Evolutionary conservation across 306 rosid species (phyloP).

Genomic region (Luffa acutangula): DNA sequence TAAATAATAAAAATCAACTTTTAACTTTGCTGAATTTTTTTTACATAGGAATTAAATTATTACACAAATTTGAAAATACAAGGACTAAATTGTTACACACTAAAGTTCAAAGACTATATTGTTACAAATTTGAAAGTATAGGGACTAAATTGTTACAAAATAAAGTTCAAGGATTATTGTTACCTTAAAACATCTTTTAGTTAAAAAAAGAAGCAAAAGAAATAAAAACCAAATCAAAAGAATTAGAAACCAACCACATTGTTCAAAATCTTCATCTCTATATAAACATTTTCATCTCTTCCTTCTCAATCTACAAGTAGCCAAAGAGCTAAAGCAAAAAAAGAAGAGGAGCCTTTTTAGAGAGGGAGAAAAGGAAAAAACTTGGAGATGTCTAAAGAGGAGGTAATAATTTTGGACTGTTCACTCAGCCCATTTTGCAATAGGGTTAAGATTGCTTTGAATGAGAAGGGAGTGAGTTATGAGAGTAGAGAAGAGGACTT

Average conservation of each 20-base stretch:
- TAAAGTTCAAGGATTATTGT: too few relatives aligned
- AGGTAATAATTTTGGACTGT: slow-evolving; percentile 35
- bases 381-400: slow-evolving; percentile 34
- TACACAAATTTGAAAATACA: too few relatives aligned
- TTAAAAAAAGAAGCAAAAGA: not conserved
- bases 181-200: too few relatives aligned
- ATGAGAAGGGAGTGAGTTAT: slow-evolving; percentile 38
- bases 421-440: slow-evolving; percentile 47
- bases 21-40: too few relatives aligned
- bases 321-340: not conserved
- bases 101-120: too few relatives aligned
- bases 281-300: not conserved
- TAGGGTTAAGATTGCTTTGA: slow-evolving; percentile 48
- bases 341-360: not conserved
- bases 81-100: too few relatives aligned
- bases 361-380: not conserved
- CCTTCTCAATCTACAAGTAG: not conserved
- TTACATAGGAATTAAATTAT: too few relatives aligned
- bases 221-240: not conserved
- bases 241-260: not conserved
- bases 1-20: too few relatives aligned
- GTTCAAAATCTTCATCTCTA: not conserved
- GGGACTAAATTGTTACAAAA: too few relatives aligned
- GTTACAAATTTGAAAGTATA: too few relatives aligned
- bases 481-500: slow-evolving; percentile 40